phyloP scores from a whole-genome alignment of 306 rosid genomes.

The Corylus americana region DNA sequence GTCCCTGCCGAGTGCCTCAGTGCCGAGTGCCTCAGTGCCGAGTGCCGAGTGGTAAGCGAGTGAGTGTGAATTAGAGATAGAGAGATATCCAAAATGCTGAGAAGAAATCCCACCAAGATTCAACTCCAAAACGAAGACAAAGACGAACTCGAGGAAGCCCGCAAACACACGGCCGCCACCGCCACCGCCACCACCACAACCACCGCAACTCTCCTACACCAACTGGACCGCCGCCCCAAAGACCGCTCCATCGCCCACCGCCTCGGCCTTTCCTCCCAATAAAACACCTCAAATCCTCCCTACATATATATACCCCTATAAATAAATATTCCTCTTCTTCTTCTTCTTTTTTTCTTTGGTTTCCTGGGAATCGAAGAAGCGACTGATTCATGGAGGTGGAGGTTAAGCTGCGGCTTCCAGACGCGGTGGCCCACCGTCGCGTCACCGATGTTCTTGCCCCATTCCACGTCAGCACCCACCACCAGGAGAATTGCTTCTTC shows the following conservation, averaged over 20 bases:
- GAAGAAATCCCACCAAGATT: slow-evolving; percentile 66
- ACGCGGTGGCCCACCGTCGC: slow-evolving; percentile 44
- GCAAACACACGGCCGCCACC: slow-evolving; percentile 49
- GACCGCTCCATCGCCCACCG: slow-evolving; percentile 46
- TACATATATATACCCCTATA: no score
- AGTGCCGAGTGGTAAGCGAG: background rate
- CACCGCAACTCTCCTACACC: slow-evolving; percentile 54
- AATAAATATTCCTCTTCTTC: no score
- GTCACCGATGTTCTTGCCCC: slow-evolving; percentile 55
- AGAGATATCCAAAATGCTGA: slow-evolving; percentile 47
- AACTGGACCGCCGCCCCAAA: slow-evolving; percentile 56
- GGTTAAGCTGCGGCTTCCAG: slow-evolving; percentile 72
- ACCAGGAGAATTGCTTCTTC: slow-evolving; percentile 82
- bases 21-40: no score
- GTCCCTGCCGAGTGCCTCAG: no score
- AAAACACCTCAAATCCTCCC: background rate
- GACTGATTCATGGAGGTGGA: slow-evolving; percentile 39
- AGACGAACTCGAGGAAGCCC: slow-evolving; percentile 81
- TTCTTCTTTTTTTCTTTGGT: background rate
- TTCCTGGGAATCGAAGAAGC: background rate
- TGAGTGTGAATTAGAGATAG: background rate
- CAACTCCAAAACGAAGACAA: slow-evolving; percentile 76
- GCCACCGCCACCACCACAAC: background rate
- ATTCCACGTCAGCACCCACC: slow-evolving; percentile 55
- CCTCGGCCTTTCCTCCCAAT: slow-evolving; percentile 34